phyloP scores from a whole-genome alignment of 2,329 filamentous ascomycete genomes.

The Beauveria sp. region DNA sequence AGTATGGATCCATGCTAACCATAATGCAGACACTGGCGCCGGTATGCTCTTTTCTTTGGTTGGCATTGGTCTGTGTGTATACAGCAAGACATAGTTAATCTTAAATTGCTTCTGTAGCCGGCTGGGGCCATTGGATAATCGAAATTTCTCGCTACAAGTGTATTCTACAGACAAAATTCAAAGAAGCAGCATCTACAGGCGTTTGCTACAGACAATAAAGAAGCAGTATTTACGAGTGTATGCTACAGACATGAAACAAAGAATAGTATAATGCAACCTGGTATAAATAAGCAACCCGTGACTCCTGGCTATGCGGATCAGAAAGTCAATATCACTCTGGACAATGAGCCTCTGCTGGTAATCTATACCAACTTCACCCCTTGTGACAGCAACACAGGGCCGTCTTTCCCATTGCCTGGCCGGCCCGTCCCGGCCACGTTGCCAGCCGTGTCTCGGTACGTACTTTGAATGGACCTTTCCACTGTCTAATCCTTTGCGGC shows the following conservation, averaged over 20 bases:
- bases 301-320: slow-evolving; percentile 8
- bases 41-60: slow-evolving; percentile 73
- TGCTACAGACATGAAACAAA: neutral
- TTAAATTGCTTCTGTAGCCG: neutral
- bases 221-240: neutral
- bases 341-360: neutral
- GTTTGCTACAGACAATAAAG: neutral
- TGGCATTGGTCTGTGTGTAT: slow-evolving; percentile 78
- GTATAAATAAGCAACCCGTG: neutral
- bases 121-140: neutral
- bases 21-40: slow-evolving; percentile 62
- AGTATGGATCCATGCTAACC: neutral
- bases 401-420: neutral
- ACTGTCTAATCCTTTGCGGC: neutral
- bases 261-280: slow-evolving; percentile 4
- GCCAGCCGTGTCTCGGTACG: neutral
- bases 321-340: slow-evolving; percentile 4
- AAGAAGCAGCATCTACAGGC: neutral
- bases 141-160: neutral
- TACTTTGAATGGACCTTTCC: neutral
- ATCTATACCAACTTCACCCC: neutral
- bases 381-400: neutral
- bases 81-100: slow-evolving; percentile 42
- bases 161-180: neutral
- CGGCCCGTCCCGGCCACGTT: neutral